Conservation (phyloP, 2,329 filamentous ascomycete species). For the Albophoma yamanashiensis region DNA sequence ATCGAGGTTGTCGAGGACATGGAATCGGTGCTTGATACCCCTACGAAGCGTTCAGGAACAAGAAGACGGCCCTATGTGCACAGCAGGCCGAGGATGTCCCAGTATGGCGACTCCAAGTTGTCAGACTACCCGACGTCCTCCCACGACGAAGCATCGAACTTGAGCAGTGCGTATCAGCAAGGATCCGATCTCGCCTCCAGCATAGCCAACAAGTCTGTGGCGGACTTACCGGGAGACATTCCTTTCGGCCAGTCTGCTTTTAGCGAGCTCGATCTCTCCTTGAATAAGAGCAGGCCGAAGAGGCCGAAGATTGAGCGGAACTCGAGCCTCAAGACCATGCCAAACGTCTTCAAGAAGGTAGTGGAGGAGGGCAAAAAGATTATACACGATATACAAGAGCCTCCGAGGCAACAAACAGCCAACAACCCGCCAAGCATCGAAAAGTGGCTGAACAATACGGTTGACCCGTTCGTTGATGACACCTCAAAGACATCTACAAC, state of each 20-base stretch:
- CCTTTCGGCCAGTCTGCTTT: slow-evolving; percentile 58
- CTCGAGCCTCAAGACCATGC: slow-evolving; percentile 47
- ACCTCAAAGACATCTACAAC: not conserved
- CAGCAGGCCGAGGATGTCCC: slow-evolving; percentile 14
- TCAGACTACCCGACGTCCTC: slow-evolving; percentile 15
- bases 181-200: slow-evolving; percentile 23
- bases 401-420: slow-evolving; percentile 33
- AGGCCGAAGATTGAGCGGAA: slow-evolving; percentile 39
- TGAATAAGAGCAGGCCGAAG: slow-evolving; percentile 29
- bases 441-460: slow-evolving; percentile 52
- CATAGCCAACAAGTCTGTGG: slow-evolving; percentile 39
- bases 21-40: slow-evolving; percentile 25
- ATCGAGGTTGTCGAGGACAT: slow-evolving; percentile 24
- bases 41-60: slow-evolving; percentile 22
- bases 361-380: slow-evolving; percentile 55
- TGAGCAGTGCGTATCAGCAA: slow-evolving; percentile 13
- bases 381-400: slow-evolving; percentile 48
- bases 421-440: slow-evolving; percentile 56
- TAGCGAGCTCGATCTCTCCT: slow-evolving; percentile 48
- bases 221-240: slow-evolving; percentile 45
- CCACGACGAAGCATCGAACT: slow-evolving; percentile 17
- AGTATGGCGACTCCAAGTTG: slow-evolving; percentile 9
- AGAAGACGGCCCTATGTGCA: slow-evolving; percentile 16
- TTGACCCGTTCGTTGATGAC: slow-evolving; percentile 49
- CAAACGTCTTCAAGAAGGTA: slow-evolving; percentile 55